Conservation (phyloP, 202 grass and related monocot species). For the Zizania palustris region DNA sequence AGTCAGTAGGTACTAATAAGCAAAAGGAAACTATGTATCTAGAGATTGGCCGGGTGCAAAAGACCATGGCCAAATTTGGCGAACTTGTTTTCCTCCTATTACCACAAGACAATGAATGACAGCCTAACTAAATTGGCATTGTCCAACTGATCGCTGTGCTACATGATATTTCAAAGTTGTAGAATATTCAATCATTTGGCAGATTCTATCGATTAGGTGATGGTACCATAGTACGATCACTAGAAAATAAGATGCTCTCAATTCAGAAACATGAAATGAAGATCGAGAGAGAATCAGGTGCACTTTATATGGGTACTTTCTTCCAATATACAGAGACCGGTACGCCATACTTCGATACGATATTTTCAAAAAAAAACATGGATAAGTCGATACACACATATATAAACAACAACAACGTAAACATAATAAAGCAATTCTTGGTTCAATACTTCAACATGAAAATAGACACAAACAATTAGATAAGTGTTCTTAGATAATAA, state of each 20-base stretch:
- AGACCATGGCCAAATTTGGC: background rate
- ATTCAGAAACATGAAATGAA: conserved; percentile 5
- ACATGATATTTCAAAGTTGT: too few species aligned
- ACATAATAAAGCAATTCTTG: too few species aligned
- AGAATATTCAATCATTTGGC: background rate
- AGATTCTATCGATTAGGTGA: background rate
- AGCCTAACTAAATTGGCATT: background rate
- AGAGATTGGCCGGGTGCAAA: background rate
- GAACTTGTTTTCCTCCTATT: background rate
- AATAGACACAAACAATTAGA: too few species aligned
- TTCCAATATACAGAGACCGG: too few species aligned
- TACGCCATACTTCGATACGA: too few species aligned
- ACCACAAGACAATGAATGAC: background rate
- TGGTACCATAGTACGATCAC: background rate
- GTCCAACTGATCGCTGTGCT: background rate
- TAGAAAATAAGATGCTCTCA: background rate
- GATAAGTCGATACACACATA: too few species aligned
- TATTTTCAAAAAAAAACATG: too few species aligned
- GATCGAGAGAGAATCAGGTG: background rate
- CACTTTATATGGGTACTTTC: background rate
- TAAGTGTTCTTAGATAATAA: too few species aligned
- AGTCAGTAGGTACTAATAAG: background rate
- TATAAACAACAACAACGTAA: too few species aligned
- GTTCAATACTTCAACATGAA: too few species aligned
- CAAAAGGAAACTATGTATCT: background rate